phyloP scores from a whole-genome alignment of 148 eudicot genomes.

The Persicaria maculosa region DNA sequence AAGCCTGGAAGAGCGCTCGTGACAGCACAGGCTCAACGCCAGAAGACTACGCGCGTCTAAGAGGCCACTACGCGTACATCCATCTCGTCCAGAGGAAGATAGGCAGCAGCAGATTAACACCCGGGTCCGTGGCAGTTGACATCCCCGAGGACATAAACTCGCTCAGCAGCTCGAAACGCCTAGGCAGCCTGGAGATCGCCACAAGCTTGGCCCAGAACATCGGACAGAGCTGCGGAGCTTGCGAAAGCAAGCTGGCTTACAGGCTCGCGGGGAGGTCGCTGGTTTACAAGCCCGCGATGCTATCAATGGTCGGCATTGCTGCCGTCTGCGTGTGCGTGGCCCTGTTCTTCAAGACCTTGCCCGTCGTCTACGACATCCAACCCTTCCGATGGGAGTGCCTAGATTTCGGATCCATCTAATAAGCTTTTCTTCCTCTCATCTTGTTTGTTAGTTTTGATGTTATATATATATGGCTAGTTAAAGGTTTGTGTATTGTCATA shows the following conservation, averaged over 20 bases:
- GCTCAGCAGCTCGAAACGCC: conserved; percentile 11
- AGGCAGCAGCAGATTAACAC: conserved; percentile 25
- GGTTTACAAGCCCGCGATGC: conserved; percentile 66
- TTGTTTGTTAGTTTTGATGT: too few species aligned
- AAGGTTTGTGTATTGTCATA: too few species aligned
- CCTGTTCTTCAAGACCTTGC: conserved; percentile 71
- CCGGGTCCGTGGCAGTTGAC: conserved; percentile 56
- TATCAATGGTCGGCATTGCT: conserved; percentile 81
- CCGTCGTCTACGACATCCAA: conserved; percentile 46
- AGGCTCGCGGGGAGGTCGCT: conserved; percentile 28
- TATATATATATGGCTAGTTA: too few species aligned
- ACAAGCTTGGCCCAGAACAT: conserved; percentile 9
- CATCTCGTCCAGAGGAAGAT: conserved; percentile 53
- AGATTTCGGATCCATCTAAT: conserved; percentile 43
- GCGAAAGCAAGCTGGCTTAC: conserved; percentile 40
- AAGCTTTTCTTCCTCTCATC: too few species aligned
- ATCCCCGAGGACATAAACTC: conserved; percentile 34
- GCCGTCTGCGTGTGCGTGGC: conserved; percentile 88
- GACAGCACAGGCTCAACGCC: conserved; percentile 77
- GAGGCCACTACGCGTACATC: conserved; percentile 57
- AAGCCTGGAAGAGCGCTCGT: conserved; percentile 61
- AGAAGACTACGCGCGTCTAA: conserved; percentile 60
- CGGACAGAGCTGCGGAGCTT: conserved; percentile 32
- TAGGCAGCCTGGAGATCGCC: neutral
- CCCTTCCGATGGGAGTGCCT: conserved; percentile 80